phyloP scores from a whole-genome alignment of 2,329 filamentous ascomycete genomes.

The Ilyonectria destructans region DNA sequence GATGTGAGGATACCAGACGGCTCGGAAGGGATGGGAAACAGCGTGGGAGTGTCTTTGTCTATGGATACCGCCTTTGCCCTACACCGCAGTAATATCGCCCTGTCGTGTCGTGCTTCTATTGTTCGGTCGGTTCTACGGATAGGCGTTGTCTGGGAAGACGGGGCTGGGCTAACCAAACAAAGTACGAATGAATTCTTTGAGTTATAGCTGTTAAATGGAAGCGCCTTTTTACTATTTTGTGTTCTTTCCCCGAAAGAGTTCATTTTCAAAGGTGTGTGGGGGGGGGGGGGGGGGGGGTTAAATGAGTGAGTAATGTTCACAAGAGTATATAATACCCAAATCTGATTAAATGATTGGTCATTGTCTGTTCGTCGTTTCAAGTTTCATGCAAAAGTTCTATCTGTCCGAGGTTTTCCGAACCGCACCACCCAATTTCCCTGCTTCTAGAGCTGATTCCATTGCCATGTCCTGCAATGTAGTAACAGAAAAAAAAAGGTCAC shows the following conservation, averaged over 20 bases:
- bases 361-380: conserved; percentile 24
- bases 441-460: conserved; percentile 5
- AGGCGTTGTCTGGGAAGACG: conserved; percentile 48
- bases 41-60: conserved; percentile 1
- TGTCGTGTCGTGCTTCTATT: conserved; percentile 26
- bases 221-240: conserved; percentile 32
- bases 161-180: conserved; percentile 37
- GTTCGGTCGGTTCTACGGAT: conserved; percentile 44
- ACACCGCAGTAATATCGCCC: conserved; percentile 13
- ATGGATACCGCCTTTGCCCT: conserved; percentile 13
- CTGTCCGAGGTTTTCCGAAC: conserved; percentile 17
- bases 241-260: not conserved
- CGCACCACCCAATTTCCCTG: conserved; percentile 10
- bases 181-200: conserved; percentile 40
- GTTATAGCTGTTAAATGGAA: conserved; percentile 45
- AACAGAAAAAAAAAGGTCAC: conserved; percentile 2
- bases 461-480: conserved; percentile 15
- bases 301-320: not conserved
- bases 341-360: conserved; percentile 20
- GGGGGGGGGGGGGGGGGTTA: too few relatives aligned
- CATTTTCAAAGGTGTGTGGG: not conserved
- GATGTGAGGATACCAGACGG: conserved; percentile 24
- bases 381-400: conserved; percentile 24
- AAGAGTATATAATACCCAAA: not conserved
- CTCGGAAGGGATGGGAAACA: conserved; percentile 18